phyloP scores from a whole-genome alignment of 2,329 filamentous ascomycete genomes.

The Colletotrichum sp. region DNA sequence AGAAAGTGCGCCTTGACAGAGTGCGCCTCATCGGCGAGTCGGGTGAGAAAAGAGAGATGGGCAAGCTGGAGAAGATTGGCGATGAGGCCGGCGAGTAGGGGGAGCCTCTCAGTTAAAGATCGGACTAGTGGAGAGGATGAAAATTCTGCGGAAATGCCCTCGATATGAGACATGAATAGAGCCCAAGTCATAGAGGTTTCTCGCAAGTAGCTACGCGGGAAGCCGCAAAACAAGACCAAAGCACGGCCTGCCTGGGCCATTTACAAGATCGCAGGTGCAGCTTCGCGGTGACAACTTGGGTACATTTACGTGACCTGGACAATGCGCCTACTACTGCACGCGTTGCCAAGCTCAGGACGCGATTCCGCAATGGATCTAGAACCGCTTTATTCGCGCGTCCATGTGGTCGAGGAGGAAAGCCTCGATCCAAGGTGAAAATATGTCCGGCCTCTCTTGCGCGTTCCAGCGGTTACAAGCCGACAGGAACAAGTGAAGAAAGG shows the following conservation, averaged over 20 bases:
- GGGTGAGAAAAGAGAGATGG: slow-evolving; percentile 90
- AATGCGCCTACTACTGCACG: neutral
- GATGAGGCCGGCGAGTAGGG: slow-evolving; percentile 70
- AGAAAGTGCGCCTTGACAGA: slow-evolving; percentile 84
- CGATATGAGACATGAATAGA: slow-evolving; percentile 19
- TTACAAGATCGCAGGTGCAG: neutral
- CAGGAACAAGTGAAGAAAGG: slow-evolving; percentile 38
- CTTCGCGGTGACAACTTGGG: neutral
- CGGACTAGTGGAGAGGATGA: neutral
- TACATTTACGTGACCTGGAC: neutral
- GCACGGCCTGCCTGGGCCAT: neutral
- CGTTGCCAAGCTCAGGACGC: neutral
- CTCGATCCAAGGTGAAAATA: slow-evolving; percentile 21
- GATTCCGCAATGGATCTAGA: neutral
- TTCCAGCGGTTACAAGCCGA: neutral
- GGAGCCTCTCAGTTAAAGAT: neutral
- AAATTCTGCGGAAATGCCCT: neutral
- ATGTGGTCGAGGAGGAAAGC: neutral
- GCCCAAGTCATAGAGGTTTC: slow-evolving; percentile 12
- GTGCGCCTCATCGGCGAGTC: slow-evolving; percentile 84
- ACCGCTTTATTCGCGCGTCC: neutral
- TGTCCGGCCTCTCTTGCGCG: slow-evolving; percentile 48
- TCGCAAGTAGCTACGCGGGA: neutral
- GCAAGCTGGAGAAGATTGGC: slow-evolving; percentile 93
- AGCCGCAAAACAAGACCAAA: neutral